These are phyloP conservation scores for Saksenaea vasiformis DNA, from an alignment of 371 early-diverging fungal genomes.

Conservation along the genomic window DNA sequence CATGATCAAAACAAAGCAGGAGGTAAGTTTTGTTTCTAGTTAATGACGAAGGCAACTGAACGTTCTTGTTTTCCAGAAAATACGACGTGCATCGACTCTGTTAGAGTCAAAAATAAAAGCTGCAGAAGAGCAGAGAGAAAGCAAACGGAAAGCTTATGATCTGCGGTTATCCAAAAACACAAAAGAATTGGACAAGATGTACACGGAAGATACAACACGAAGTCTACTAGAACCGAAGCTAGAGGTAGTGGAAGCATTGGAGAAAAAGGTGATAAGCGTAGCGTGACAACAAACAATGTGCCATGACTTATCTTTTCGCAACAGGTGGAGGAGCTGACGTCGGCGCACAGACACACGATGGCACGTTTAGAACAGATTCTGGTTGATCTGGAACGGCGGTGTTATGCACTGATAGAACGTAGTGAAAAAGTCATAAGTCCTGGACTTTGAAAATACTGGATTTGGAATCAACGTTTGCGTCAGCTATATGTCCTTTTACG, in stretches of 20 bases:
- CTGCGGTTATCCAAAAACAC: not conserved
- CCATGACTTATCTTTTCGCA: too few species aligned
- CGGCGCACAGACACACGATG: not conserved
- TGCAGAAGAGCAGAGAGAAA: not conserved
- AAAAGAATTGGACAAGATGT: not conserved
- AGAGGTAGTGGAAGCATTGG: not conserved
- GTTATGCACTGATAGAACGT: not conserved
- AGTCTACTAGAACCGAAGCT: not conserved
- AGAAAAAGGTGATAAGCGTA: not conserved
- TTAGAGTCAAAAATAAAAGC: not conserved
- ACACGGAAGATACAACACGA: not conserved
- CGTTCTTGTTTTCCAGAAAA: not conserved
- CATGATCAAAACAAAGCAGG: not conserved
- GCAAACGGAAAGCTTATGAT: not conserved
- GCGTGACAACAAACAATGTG: too few species aligned
- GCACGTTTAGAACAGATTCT: not conserved
- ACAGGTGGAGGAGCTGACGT: not conserved
- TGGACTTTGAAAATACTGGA: too few species aligned
- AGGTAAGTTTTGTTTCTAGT: not conserved
- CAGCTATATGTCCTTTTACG: too few species aligned
- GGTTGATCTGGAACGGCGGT: not conserved
- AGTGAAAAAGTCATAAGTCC: not conserved
- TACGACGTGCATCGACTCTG: not conserved
- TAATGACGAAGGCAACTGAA: not conserved
- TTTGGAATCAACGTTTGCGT: too few species aligned